A percentile compares a stretch with the other conserved stretches of the same genome.
These are phyloP conservation scores for Wilcoxina mikolae DNA, from an alignment of 495 filamentous ascomycete species.

Conservation along the genomic window DNA sequence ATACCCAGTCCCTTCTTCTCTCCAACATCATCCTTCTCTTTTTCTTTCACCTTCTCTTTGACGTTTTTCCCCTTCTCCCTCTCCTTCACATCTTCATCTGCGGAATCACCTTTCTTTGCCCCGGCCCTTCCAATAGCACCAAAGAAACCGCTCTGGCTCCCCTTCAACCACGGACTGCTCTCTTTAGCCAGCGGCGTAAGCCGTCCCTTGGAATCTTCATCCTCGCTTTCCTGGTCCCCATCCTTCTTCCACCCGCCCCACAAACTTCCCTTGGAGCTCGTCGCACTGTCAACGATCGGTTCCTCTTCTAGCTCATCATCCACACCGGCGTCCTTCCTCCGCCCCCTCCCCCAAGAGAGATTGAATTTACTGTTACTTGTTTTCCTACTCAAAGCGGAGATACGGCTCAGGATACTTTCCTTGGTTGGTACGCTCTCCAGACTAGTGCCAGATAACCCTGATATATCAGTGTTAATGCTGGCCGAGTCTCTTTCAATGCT, in stretches of 20 bases:
- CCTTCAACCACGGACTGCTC: constrained; percentile 16
- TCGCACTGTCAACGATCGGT: too few relatives aligned
- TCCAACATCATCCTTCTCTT: not conserved
- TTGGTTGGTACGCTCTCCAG: constrained; percentile 15
- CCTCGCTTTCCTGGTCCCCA: constrained; percentile 2
- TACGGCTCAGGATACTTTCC: constrained; percentile 18
- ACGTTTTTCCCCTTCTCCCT: constrained; percentile 12
- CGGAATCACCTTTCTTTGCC: constrained; percentile 9
- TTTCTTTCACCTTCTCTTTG: not conserved
- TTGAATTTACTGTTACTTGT: constrained; percentile 25
- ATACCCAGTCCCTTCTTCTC: constrained; percentile 12
- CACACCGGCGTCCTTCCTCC: constrained; percentile 11
- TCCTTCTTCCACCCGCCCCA: constrained; percentile 22
- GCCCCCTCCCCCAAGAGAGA: constrained; percentile 19
- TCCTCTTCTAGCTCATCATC: constrained; percentile 1
- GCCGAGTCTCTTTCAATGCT: constrained; percentile 9
- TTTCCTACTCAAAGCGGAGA: constrained; percentile 20
- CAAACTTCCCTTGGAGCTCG: not conserved
- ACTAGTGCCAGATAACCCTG: constrained; percentile 4
- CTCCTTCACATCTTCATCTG: constrained; percentile 12
- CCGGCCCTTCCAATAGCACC: constrained; percentile 10
- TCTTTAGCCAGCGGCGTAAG: not conserved
- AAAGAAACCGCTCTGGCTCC: constrained; percentile 23
- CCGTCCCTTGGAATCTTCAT: not conserved
- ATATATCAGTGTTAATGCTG: constrained; percentile 19